phyloP scores from a whole-genome alignment of 2,329 filamentous ascomycete genomes.

The Incumbomyces lentus region DNA sequence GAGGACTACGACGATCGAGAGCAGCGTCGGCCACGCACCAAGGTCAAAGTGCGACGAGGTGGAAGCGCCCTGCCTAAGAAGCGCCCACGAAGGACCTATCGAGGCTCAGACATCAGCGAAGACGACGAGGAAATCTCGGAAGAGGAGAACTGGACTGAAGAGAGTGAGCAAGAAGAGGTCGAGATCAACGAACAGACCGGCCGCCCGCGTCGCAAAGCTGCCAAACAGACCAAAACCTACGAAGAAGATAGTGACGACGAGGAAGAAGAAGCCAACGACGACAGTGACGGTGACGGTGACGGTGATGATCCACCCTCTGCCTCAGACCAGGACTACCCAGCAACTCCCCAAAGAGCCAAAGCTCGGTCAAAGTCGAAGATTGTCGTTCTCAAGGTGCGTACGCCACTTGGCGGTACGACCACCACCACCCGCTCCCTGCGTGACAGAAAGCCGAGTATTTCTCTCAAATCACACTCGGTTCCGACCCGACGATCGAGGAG shows the following conservation, averaged over 20 bases:
- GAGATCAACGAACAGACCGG: slow-evolving; percentile 47
- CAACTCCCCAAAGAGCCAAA: slow-evolving; percentile 10
- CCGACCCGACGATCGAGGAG: slow-evolving; percentile 45
- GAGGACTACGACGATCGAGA: slow-evolving; percentile 34
- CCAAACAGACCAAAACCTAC: slow-evolving; percentile 46
- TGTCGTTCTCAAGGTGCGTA: slow-evolving; percentile 19
- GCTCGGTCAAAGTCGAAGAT: slow-evolving; percentile 20
- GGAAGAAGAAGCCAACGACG: slow-evolving; percentile 13
- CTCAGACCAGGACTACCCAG: slow-evolving; percentile 19
- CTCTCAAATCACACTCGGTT: slow-evolving; percentile 20
- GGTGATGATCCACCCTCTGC: slow-evolving; percentile 9
- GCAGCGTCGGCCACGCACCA: slow-evolving; percentile 23
- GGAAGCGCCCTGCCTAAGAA: slow-evolving; percentile 20
- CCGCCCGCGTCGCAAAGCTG: slow-evolving; percentile 44
- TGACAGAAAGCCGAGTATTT: slow-evolving; percentile 24
- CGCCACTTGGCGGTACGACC: slow-evolving; percentile 19
- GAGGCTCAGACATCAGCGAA: slow-evolving; percentile 33
- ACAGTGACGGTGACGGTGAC: slow-evolving; percentile 27
- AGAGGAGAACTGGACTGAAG: slow-evolving; percentile 35
- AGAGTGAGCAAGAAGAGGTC: slow-evolving; percentile 24
- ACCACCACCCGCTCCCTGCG: slow-evolving; percentile 19
- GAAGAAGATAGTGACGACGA: slow-evolving; percentile 39
- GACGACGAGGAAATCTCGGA: slow-evolving; percentile 35
- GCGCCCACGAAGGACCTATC: slow-evolving; percentile 29
- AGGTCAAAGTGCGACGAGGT: slow-evolving; percentile 27